Evolutionary conservation across 768 basidiomycete genomes (phyloP).

Genomic region (Mycena latifolia): DNA sequence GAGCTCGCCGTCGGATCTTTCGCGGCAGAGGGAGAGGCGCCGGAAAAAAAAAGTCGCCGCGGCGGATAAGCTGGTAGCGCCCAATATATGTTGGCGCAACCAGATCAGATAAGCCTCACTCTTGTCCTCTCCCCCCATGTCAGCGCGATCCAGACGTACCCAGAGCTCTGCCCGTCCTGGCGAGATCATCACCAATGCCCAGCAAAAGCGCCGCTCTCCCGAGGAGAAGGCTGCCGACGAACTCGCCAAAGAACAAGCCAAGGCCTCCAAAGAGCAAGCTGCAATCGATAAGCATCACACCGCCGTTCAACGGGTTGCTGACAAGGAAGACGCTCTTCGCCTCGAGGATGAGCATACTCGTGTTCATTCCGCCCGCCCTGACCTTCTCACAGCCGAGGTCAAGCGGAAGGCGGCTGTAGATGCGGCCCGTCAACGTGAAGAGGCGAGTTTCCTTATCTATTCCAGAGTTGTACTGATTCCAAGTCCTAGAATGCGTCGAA

Average conservation of each 20-base stretch:
- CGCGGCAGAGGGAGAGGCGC: too few species aligned
- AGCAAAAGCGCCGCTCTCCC: slow-evolving; percentile 7
- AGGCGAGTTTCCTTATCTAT: background rate
- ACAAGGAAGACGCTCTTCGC: background rate
- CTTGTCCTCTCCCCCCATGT: slow-evolving; percentile 10
- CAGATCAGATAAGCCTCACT: background rate
- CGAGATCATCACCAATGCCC: background rate
- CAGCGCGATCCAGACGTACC: background rate
- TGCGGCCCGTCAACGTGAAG: background rate
- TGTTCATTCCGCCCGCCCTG: slow-evolving; percentile 11
- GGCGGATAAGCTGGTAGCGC: too few species aligned
- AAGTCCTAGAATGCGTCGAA: too few species aligned
- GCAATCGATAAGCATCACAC: background rate
- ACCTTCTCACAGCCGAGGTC: slow-evolving; percentile 8
- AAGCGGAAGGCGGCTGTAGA: background rate
- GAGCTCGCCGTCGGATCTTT: too few species aligned
- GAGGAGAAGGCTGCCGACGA: slow-evolving; percentile 1
- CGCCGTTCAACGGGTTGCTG: background rate
- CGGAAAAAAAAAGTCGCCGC: too few species aligned
- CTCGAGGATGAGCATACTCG: slow-evolving; percentile 7
- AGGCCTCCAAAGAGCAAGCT: background rate
- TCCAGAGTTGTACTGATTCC: too few species aligned
- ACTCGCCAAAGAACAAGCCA: background rate
- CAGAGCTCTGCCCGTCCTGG: background rate
- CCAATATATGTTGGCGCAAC: background rate